Percentiles rank a stretch among this genome's conserved stretches.
phyloP scores from a whole-genome alignment of 129 eudicot species.

The Artemisia tridentata region DNA sequence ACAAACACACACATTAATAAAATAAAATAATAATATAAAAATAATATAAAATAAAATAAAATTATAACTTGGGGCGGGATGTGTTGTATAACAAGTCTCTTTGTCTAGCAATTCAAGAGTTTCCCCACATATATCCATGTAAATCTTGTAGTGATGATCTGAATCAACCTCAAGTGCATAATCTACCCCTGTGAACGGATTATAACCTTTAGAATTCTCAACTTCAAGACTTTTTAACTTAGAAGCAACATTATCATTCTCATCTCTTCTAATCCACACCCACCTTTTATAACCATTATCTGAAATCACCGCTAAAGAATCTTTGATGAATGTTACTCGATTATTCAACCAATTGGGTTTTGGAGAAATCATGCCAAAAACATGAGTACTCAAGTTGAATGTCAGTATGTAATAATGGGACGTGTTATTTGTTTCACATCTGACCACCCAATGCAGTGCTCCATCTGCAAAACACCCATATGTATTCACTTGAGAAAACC shows the following conservation, averaged over 20 bases:
- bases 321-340: background rate
- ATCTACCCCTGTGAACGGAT: background rate
- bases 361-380: background rate
- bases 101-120: background rate
- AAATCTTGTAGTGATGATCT: background rate
- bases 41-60: too few relatives aligned
- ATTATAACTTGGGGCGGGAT: background rate
- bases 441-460: slow-evolving; percentile 3
- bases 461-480: background rate
- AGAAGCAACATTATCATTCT: background rate
- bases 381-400: background rate
- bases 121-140: background rate
- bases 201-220: background rate
- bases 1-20: too few relatives aligned
- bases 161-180: background rate
- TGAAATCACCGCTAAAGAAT: background rate
- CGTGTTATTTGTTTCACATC: background rate
- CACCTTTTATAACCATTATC: background rate
- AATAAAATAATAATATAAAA: too few relatives aligned
- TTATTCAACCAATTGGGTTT: background rate
- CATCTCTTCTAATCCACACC: background rate
- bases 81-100: background rate
- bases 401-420: background rate
- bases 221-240: background rate
- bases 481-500: background rate